Base-by-base conservation (phyloP, 768 basidiomycete species). In the Candolleomyces aberdarensis region DNA sequence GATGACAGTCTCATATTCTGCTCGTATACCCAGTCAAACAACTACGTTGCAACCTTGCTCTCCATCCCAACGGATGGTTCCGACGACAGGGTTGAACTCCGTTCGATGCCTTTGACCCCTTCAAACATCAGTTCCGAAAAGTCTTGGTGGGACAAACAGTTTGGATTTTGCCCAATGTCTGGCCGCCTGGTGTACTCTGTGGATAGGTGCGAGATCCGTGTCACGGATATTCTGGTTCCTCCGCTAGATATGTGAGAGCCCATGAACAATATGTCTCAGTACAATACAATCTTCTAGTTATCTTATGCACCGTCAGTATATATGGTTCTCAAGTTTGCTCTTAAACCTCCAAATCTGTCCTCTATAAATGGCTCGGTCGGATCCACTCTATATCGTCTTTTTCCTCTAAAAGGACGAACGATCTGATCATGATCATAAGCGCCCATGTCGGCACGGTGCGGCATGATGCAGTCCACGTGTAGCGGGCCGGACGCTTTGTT, bases 101-200 rank as follows among this genome's bases (percentile, higher is more conserved):
- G 19, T 22, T 31, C 50, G 22, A 11, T 29, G 9, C 9, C 22
- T 8, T 52, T 20, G 50, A 26, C 9, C 20, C 20, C 26, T n/a
- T n/a, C n/a, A n/a, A 14, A 10, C 8, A 31, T 14, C 20, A 13
- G 13, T 9, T 14, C n/a, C 10, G 51, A 52, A n/a, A 29, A 29
- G 1, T 3, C 51, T 2, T 4, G 15, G 10, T 26, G 22, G 51
- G 7, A 14, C 1, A 22, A 22, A 29, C 19, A 52, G 51, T 52
- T 17, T 31, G 53, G 32, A 7, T 55, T 55, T 22, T 55, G 53
- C 53, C 53, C 53, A 15, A 55, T 55, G 53, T 55, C 53, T 6
- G 53, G 53, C 6, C 53, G 53, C 11, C 5, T 55, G 13, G 53
- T 41, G 32, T 41, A 55, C 39, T 8, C 32, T 14, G 13, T 13